Evolutionary conservation across 768 basidiomycete species (phyloP), one percentile per base, ranked within the genome.

Genomic region (Lactarius vividus): DNA sequence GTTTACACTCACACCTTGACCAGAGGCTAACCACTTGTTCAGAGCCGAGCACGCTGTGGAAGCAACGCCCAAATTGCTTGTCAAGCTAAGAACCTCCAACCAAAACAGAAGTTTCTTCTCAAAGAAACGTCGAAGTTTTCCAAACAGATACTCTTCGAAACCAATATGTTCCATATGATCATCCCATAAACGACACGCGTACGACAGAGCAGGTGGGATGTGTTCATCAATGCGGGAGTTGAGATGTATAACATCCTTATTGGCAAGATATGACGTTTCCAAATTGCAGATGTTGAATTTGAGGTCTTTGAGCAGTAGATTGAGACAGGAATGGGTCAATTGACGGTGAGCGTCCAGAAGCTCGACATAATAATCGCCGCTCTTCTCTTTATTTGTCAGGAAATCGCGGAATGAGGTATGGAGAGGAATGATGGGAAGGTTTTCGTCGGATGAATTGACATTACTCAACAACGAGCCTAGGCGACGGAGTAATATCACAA

Each of bases 401-500:
- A 59, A 59, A 39, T 59, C 58, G 6, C 58, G 58, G 58, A 59
- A 59, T 1, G 49, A 52, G 0, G 49, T 52, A 23, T 52, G 49
- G 13, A 52, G 23, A 6, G 60, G 60, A 46, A 33, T 7, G 33
- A 61, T 61, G 4, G 60, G 44, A 31, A 46, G 60, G n/a, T 28
- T 29, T 16, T 46, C 29, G 23, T 49, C 23, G 2, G 31, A 11
- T 37, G 60, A 35, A 23, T 40, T 35, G 44, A 61, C 60, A 16
- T 61, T 61, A 4, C 46, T 61, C 10, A 61, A n/a, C 31, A 61
- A 35, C 2, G 60, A 61, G 13, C 60, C 60, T 3, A 61, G 44
- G n/a, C 29, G 40, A n/a, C 60, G 26, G 20, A 61, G 40, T n/a
- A 53, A n/a, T n/a, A n/a, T n/a, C n/a, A n/a, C n/a, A n/a, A n/a